Evolutionary conservation across 1,284 basidiomycete species (phyloP).

Genomic region (Fomitopsis schrenkii): DNA sequence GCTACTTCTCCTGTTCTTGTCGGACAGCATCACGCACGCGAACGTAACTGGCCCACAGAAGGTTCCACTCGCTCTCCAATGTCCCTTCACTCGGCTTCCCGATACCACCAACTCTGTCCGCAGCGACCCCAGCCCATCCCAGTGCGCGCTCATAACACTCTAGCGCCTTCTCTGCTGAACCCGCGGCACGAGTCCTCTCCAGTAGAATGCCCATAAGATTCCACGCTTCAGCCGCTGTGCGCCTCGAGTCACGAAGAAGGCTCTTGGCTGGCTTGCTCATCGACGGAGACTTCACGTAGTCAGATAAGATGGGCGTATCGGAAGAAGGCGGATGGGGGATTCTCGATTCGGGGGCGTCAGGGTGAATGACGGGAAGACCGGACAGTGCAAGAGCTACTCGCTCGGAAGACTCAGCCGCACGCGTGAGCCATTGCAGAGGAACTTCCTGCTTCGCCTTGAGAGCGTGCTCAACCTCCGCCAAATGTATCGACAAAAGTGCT

Average conservation of each 20-base stretch:
- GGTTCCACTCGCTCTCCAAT: slow-evolving; percentile 54
- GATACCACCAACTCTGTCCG: slow-evolving; percentile 31
- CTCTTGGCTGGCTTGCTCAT: slow-evolving; percentile 54
- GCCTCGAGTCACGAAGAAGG: slow-evolving; percentile 63
- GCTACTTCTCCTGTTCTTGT: slow-evolving; percentile 4
- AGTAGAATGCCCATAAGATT: slow-evolving; percentile 49
- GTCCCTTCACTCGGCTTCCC: slow-evolving; percentile 46
- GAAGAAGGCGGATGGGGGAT: slow-evolving; percentile 42
- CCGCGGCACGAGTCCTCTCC: slow-evolving; percentile 31
- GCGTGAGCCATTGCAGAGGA: slow-evolving; percentile 54
- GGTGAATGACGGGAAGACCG: slow-evolving; percentile 34
- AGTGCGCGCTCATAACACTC: slow-evolving; percentile 60
- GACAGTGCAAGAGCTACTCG: slow-evolving; percentile 55
- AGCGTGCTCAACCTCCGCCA: slow-evolving; percentile 71
- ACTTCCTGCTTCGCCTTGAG: slow-evolving; percentile 36
- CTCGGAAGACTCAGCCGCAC: slow-evolving; percentile 66
- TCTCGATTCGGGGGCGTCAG: slow-evolving; percentile 33
- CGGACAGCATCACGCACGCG: slow-evolving; percentile 31
- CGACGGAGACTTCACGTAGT: slow-evolving; percentile 40
- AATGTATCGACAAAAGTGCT: slow-evolving; percentile 69
- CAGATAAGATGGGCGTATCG: slow-evolving; percentile 38
- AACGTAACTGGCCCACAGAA: slow-evolving; percentile 45
- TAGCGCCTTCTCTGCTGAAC: slow-evolving; percentile 36
- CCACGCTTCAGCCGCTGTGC: slow-evolving; percentile 71
- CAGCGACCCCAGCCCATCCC: slow-evolving; percentile 53